A percentile compares a stretch with the other conserved stretches of the same genome.
phyloP scores from a whole-genome alignment of 1,284 basidiomycete genomes.

The Quambalaria eucalypti region DNA sequence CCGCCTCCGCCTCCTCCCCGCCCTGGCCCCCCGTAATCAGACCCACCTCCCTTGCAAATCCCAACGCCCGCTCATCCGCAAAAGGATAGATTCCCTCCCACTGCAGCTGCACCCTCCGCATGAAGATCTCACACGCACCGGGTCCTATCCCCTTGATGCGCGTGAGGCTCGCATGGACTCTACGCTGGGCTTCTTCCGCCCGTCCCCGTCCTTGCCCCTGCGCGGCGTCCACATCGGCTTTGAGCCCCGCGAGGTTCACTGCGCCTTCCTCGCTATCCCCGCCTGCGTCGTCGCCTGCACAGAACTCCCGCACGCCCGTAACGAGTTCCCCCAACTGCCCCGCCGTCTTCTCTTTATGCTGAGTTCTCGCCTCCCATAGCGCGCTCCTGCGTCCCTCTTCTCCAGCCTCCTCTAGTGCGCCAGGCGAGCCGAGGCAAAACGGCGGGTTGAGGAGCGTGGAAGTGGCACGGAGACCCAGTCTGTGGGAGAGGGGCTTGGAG shows the following conservation, averaged over 20 bases:
- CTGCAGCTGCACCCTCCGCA: slow-evolving; percentile 18
- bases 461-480: slow-evolving; percentile 18
- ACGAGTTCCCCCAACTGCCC: slow-evolving; percentile 22
- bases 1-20: slow-evolving; percentile 9
- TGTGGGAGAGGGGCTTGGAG: slow-evolving; percentile 27
- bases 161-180: not conserved
- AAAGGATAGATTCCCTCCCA: slow-evolving; percentile 23
- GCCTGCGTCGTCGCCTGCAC: slow-evolving; percentile 1
- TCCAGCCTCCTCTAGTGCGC: slow-evolving; percentile 17
- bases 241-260: slow-evolving; percentile 7
- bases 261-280: slow-evolving; percentile 7
- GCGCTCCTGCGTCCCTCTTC: slow-evolving; percentile 20
- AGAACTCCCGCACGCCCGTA: slow-evolving; percentile 11
- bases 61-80: slow-evolving; percentile 18
- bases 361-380: slow-evolving; percentile 25
- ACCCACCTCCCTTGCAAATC: slow-evolving; percentile 13
- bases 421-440: slow-evolving; percentile 12
- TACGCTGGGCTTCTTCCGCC: not conserved
- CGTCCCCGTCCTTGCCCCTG: not conserved
- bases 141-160: slow-evolving; percentile 21
- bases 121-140: slow-evolving; percentile 20
- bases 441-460: slow-evolving; percentile 25
- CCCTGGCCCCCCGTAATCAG: slow-evolving; percentile 10
- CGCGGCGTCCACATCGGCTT: slow-evolving; percentile 8
- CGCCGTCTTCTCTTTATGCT: slow-evolving; percentile 31